Evolutionary conservation across 192 early-diverging fungal species (phyloP).

Genomic region (Glomus cerebriforme): DNA sequence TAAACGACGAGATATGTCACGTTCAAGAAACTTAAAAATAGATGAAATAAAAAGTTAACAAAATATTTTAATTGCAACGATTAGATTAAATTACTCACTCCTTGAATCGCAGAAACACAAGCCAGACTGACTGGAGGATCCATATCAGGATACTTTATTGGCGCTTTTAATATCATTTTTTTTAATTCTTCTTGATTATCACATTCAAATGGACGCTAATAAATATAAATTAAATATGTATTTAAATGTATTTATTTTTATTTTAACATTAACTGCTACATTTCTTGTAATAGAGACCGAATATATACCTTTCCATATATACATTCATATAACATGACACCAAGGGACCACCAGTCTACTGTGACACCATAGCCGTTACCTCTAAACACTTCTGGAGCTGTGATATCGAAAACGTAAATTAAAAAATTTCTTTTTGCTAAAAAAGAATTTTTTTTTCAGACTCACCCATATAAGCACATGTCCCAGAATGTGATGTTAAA

Average conservation of each 20-base stretch:
- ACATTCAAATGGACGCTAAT: constrained; percentile 68
- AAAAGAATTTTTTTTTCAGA: neutral
- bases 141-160: constrained; percentile 65
- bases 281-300: no score
- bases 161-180: constrained; percentile 63
- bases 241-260: neutral
- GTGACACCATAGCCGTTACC: constrained; percentile 73
- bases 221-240: constrained; percentile 20
- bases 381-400: constrained; percentile 71
- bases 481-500: constrained; percentile 85
- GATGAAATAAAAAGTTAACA: neutral
- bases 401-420: neutral
- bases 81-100: constrained; percentile 42
- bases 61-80: neutral
- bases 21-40: constrained; percentile 53
- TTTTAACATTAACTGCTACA: neutral
- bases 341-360: constrained; percentile 96
- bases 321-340: constrained; percentile 88
- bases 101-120: constrained; percentile 71
- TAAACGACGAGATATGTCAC: constrained; percentile 50
- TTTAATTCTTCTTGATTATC: constrained; percentile 62
- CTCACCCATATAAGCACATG: constrained; percentile 86
- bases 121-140: constrained; percentile 57
- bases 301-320: constrained; percentile 67
- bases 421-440: neutral